Evolutionary conservation across 768 basidiomycete species (phyloP).

Genomic region (Leccinum disarticulatum): DNA sequence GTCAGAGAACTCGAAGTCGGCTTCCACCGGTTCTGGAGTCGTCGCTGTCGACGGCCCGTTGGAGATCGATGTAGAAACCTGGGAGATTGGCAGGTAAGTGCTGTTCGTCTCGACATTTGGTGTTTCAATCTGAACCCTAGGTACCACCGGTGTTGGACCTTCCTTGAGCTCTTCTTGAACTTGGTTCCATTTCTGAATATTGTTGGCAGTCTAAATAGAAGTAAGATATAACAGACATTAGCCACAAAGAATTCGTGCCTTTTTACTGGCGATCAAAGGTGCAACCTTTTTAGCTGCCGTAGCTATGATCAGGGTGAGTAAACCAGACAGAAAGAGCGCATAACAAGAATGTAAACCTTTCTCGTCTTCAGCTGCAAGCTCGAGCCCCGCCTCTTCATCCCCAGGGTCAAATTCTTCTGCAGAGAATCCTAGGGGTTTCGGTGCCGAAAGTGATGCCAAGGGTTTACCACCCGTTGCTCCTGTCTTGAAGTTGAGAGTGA

Average conservation of each 20-base stretch:
- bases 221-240: slow-evolving; percentile 1
- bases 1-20: slow-evolving; percentile 85
- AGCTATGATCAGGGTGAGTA: slow-evolving; percentile 32
- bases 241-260: slow-evolving; percentile 45
- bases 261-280: slow-evolving; percentile 81
- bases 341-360: slow-evolving; percentile 24
- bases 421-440: slow-evolving; percentile 61
- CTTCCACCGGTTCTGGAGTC: slow-evolving; percentile 45
- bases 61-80: slow-evolving; percentile 11
- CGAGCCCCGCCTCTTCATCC: slow-evolving; percentile 45
- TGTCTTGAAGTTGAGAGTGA: slow-evolving; percentile 73
- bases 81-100: slow-evolving; percentile 5
- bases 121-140: slow-evolving; percentile 15
- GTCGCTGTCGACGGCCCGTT: slow-evolving; percentile 31
- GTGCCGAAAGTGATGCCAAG: slow-evolving; percentile 17
- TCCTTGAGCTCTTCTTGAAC: slow-evolving; percentile 84
- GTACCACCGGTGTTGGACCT: slow-evolving; percentile 30
- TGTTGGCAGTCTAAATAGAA: slow-evolving; percentile 67
- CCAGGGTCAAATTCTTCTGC: slow-evolving; percentile 53
- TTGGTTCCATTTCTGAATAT: slow-evolving; percentile 97
- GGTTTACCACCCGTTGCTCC: slow-evolving; percentile 22
- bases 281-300: slow-evolving; percentile 67
- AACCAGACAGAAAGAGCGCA: not conserved
- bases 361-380: slow-evolving; percentile 47
- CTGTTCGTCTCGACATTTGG: slow-evolving; percentile 9